Evolutionary conservation across 1,284 basidiomycete species (phyloP).

Genomic region (Mycena citricolor): DNA sequence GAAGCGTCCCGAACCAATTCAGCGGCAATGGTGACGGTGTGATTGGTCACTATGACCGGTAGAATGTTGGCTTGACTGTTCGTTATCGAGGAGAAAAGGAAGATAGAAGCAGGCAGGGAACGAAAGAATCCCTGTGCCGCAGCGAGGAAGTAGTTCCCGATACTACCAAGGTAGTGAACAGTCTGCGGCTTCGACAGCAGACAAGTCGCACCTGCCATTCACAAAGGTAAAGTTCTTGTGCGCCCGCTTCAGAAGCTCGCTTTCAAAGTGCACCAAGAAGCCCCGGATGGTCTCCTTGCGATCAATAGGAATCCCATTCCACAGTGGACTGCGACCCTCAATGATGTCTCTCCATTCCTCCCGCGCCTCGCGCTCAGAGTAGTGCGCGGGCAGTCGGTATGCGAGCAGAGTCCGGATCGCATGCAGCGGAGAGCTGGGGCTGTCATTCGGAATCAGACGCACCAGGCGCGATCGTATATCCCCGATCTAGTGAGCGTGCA

Average conservation of each 20-base stretch:
- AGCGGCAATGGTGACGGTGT: slow-evolving; percentile 96
- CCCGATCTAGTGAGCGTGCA: slow-evolving; percentile 59
- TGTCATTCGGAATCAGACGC: slow-evolving; percentile 71
- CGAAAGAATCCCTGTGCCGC: slow-evolving; percentile 86
- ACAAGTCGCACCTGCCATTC: slow-evolving; percentile 65
- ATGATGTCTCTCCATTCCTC: slow-evolving; percentile 92
- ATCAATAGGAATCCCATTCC: slow-evolving; percentile 89
- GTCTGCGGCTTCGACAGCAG: slow-evolving; percentile 8
- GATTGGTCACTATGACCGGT: slow-evolving; percentile 92
- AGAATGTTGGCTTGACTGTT: slow-evolving; percentile 82
- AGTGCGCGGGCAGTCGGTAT: slow-evolving; percentile 74
- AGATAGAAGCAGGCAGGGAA: slow-evolving; percentile 91
- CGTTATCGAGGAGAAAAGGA: slow-evolving; percentile 91
- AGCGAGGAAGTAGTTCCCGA: slow-evolving; percentile 89
- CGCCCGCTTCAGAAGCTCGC: slow-evolving; percentile 81
- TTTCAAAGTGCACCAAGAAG: slow-evolving; percentile 89
- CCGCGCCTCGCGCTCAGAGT: slow-evolving; percentile 74
- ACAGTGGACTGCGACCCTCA: slow-evolving; percentile 83
- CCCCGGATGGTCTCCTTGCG: slow-evolving; percentile 90
- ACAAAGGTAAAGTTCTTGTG: slow-evolving; percentile 92
- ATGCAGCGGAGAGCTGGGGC: slow-evolving; percentile 57
- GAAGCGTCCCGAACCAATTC: slow-evolving; percentile 65
- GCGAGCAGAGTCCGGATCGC: slow-evolving; percentile 77
- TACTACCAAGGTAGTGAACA: slow-evolving; percentile 39
- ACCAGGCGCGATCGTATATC: slow-evolving; percentile 83